Evolutionary conservation across 805 yeast genomes (phyloP).

Genomic region (Myxozyma monticola): DNA sequence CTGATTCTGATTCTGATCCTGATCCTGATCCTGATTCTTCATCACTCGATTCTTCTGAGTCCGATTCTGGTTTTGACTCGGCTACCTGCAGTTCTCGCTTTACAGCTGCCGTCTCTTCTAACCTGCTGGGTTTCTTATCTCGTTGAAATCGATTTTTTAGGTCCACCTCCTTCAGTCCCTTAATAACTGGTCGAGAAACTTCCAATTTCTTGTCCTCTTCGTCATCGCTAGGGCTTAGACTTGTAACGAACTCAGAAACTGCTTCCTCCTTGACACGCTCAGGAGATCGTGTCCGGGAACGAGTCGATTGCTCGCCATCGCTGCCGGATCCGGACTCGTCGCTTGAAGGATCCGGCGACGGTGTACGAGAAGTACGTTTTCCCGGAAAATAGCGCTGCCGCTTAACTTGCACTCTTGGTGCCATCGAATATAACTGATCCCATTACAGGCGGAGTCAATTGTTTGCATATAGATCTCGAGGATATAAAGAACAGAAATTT

Average conservation of each 20-base stretch:
- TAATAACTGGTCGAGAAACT: slow-evolving; percentile 1
- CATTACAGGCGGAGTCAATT: too few relatives aligned
- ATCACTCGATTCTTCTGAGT: neutral
- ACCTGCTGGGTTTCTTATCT: too few relatives aligned
- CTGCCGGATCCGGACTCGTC: neutral
- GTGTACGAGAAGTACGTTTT: slow-evolving; percentile 23
- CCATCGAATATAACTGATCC: too few relatives aligned
- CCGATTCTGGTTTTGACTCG: neutral
- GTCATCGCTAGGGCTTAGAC: neutral
- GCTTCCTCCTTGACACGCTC: neutral
- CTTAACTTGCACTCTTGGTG: slow-evolving; percentile 2
- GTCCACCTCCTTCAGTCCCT: slow-evolving; percentile 3
- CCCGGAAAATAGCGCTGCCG: slow-evolving; percentile 22
- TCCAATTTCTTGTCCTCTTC: neutral
- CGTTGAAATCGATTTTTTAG: slow-evolving; percentile 4
- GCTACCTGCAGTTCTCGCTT: neutral
- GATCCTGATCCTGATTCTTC: neutral
- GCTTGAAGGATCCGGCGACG: slow-evolving; percentile 17
- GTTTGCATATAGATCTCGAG: too few relatives aligned
- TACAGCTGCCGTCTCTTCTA: too few relatives aligned
- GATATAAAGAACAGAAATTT: too few relatives aligned
- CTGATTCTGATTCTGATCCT: neutral
- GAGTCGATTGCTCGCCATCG: neutral
- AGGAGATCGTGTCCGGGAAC: neutral
- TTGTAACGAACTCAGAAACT: neutral